Evolutionary conservation across 2,329 filamentous ascomycete species (phyloP), one percentile per base, ranked within the genome.

Genomic region (Exophiala oligosperma): DNA sequence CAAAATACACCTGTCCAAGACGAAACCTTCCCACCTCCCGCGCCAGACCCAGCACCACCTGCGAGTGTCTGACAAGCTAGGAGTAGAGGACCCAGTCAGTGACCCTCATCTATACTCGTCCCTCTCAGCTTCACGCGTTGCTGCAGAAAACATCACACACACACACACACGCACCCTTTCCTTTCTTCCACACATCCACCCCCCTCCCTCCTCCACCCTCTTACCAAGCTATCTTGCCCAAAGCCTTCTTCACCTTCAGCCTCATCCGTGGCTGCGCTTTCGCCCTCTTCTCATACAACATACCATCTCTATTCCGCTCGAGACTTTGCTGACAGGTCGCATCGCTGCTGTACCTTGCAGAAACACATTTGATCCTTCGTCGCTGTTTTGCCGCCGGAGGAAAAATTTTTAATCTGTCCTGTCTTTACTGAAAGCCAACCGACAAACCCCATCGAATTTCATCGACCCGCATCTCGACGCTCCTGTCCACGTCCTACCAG

Each of bases 101-200:
- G 61, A 61, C 61, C 61, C 61, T 63, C 61, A 61, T 63, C 61
- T 61, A 61, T 61, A 63, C 61, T 60, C 46, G 35, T 52, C 52
- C 50, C 44, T 38, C 24, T 17, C 44, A 49, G 49, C 53, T 56
- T 49, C 52, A 55, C 59, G 59, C 49, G 52, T 56, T 59, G 51
- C 52, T 9, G 32, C 32, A 35, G 32, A 54, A 49, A 61, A 54
- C 55, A 56, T 28, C 26, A 28, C 24, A 28, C 23, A 41, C 49
- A 43, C 49, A 43, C 29, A 47, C 41, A 21, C 40, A 23, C 58
- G 37, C 37, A 43, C 49, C 52, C 54, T 48, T 52, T 41, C 37
- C 32, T 56, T 62, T 66, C 28, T 51, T 35, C 32, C 35, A 64
- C 58, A 61, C 66, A 66, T 48, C 51, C 54, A 52, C 52, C 51